Conservation (phyloP, 192 early-diverging fungal species). For the Coemansia sp. region DNA sequence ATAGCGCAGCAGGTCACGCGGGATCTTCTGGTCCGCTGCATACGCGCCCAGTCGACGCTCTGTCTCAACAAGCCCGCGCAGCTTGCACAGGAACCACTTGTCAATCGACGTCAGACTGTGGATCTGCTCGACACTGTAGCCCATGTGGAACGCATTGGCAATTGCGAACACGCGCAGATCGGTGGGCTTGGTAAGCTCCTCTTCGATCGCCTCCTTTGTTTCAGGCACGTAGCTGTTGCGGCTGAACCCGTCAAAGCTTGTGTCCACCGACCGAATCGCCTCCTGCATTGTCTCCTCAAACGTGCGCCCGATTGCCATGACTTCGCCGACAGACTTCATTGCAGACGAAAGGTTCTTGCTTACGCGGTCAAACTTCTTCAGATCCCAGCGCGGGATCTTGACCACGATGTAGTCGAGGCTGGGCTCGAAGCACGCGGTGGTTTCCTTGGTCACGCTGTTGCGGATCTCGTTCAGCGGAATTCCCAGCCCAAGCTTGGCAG, state of each 20-base stretch:
- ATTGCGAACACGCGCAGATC: conserved; percentile 96
- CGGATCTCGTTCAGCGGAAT: conserved; percentile 90
- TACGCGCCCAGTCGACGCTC: conserved; percentile 64
- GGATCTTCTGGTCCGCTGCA: conserved; percentile 54
- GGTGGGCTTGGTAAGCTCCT: conserved; percentile 86
- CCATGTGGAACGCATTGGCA: conserved; percentile 90
- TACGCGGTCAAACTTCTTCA: conserved; percentile 95
- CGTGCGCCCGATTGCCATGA: conserved; percentile 96
- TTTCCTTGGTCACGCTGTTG: conserved; percentile 94
- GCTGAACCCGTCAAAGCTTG: conserved; percentile 80
- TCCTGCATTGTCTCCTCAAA: conserved; percentile 99
- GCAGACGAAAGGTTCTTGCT: conserved; percentile 84
- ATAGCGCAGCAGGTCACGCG: conserved; percentile 61
- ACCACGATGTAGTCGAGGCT: conserved; percentile 88
- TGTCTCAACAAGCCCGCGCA: conserved; percentile 82
- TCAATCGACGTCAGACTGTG: conserved; percentile 91
- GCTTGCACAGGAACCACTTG: conserved; percentile 96
- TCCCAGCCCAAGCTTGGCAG: conserved; percentile 93
- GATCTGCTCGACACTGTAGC: conserved; percentile 91
- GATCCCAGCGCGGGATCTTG: conserved; percentile 89
- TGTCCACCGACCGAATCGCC: conserved; percentile 90
- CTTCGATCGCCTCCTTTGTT: conserved; percentile 72
- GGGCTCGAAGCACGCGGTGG: conserved; percentile 97
- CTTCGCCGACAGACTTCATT: conserved; percentile 98
- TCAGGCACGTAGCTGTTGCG: conserved; percentile 64